Percentiles rank a stretch among this genome's conserved stretches.
phyloP scores from a whole-genome alignment of 345 rosid species.

The Pugionium cornutum region DNA sequence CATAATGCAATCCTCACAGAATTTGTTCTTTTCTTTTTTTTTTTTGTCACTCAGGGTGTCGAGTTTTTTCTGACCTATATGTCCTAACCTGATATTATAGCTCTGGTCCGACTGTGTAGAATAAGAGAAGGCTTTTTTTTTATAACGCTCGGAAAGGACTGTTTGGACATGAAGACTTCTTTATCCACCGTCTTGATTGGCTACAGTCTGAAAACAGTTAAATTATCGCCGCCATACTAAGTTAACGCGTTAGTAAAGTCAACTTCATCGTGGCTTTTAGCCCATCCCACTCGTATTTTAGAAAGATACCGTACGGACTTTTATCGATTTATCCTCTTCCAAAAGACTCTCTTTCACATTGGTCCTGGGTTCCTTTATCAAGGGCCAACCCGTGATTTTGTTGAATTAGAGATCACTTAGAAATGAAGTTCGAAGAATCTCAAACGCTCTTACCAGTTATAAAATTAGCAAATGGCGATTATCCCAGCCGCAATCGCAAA shows the following conservation, averaged over 20 bases:
- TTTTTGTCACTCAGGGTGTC: no score
- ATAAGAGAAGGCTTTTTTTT: no score
- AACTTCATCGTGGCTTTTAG: constrained; percentile 1
- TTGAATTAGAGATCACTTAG: background rate
- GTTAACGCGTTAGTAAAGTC: constrained; percentile 28
- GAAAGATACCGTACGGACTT: background rate
- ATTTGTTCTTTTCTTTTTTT: no score
- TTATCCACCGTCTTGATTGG: constrained; percentile 32
- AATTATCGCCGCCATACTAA: constrained; percentile 2
- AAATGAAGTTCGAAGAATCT: constrained; percentile 44
- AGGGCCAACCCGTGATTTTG: background rate
- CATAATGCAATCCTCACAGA: no score
- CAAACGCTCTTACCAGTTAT: constrained; percentile 38
- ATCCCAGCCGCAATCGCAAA: constrained; percentile 28
- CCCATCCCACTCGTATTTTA: constrained; percentile 16
- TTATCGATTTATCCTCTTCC: constrained; percentile 7
- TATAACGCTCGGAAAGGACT: background rate
- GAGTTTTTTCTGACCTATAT: no score
- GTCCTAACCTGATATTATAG: no score
- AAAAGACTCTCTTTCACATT: constrained; percentile 32
- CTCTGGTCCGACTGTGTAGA: no score
- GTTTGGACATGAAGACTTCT: constrained; percentile 23
- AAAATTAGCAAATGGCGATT: constrained; percentile 25
- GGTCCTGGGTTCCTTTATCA: constrained; percentile 18
- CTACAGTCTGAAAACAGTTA: background rate